Conservation (phyloP, 192 early-diverging fungal genomes). For the Geranomyces variabilis region DNA sequence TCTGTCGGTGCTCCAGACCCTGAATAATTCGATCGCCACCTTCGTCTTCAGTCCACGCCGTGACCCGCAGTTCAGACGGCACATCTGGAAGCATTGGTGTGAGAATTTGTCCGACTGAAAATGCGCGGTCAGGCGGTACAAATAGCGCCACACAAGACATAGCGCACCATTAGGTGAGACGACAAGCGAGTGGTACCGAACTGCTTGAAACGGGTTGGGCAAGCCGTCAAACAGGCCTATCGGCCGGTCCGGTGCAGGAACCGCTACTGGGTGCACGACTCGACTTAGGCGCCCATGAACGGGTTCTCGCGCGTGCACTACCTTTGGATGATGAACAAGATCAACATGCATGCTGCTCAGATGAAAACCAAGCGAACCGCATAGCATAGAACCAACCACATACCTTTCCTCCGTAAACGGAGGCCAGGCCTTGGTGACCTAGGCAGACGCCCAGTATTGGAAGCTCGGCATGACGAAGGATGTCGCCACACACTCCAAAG, state of each 20-base stretch:
- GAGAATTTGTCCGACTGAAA: too few relatives aligned
- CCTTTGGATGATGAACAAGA: conserved; percentile 35
- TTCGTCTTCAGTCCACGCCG: conserved; percentile 58
- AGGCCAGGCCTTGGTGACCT: conserved; percentile 89
- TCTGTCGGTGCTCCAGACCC: conserved; percentile 71
- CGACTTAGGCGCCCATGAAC: conserved; percentile 83
- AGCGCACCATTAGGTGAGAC: conserved; percentile 58
- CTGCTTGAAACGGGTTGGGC: conserved; percentile 70
- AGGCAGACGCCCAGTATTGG: conserved; percentile 93
- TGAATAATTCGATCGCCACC: conserved; percentile 61
- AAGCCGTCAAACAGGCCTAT: conserved; percentile 61
- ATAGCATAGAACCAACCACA: not conserved
- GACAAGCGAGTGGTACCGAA: conserved; percentile 90
- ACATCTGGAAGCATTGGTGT: conserved; percentile 57
- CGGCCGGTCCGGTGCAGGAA: conserved; percentile 19
- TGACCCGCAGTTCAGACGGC: conserved; percentile 60
- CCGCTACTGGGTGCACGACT: conserved; percentile 40
- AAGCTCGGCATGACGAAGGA: conserved; percentile 53
- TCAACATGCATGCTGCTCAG: too few relatives aligned
- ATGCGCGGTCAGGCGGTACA: too few relatives aligned
- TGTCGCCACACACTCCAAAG: conserved; percentile 73
- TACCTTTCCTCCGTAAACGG: conserved; percentile 67
- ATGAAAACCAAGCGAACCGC: not conserved
- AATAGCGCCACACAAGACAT: not conserved
- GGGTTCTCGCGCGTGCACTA: conserved; percentile 67